A percentile compares a stretch with the other conserved stretches of the same genome.
phyloP scores from a whole-genome alignment of 2,329 filamentous ascomycete genomes.

The Beauveria australis region DNA sequence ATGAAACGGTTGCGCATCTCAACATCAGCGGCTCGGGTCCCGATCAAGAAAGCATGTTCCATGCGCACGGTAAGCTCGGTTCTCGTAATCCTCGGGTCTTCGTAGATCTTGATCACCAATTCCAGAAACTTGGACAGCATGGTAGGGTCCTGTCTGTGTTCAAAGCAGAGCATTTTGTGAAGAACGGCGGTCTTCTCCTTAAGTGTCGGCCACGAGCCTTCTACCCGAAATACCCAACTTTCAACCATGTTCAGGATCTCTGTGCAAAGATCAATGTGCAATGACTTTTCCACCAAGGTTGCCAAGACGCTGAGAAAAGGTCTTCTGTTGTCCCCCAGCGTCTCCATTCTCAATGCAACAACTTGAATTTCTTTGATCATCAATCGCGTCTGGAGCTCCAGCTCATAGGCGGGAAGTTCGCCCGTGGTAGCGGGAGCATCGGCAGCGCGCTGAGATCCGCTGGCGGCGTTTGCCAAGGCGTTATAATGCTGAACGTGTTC shows the following conservation, averaged over 20 bases:
- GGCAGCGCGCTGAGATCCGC: conserved; percentile 35
- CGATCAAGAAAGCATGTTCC: conserved; percentile 96
- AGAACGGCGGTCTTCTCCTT: conserved; percentile 98
- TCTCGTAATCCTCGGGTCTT: conserved; percentile 89
- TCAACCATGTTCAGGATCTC: conserved; percentile 94
- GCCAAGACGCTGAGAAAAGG: conserved; percentile 94
- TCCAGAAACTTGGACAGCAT: conserved; percentile 91
- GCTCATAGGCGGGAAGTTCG: conserved; percentile 65
- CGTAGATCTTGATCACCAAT: conserved; percentile 94
- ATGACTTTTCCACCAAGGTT: conserved; percentile 89
- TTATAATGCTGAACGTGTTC: conserved; percentile 81
- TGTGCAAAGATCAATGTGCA: conserved; percentile 76
- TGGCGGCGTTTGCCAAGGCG: conserved; percentile 44
- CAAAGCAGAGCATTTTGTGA: conserved; percentile 98
- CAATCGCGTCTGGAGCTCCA: conserved; percentile 80
- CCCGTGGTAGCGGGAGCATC: conserved; percentile 44
- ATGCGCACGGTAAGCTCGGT: conserved; percentile 94
- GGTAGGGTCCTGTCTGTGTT: conserved; percentile 71
- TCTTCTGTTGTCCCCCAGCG: conserved; percentile 79
- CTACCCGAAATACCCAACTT: conserved; percentile 90
- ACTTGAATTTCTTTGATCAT: conserved; percentile 96
- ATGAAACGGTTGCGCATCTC: conserved; percentile 97
- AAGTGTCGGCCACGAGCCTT: conserved; percentile 89
- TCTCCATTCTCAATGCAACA: conserved; percentile 84
- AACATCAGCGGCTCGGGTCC: conserved; percentile 84